These are phyloP conservation scores for Podospora comata DNA, from an alignment of 495 filamentous ascomycete species.

Conservation along the genomic window DNA sequence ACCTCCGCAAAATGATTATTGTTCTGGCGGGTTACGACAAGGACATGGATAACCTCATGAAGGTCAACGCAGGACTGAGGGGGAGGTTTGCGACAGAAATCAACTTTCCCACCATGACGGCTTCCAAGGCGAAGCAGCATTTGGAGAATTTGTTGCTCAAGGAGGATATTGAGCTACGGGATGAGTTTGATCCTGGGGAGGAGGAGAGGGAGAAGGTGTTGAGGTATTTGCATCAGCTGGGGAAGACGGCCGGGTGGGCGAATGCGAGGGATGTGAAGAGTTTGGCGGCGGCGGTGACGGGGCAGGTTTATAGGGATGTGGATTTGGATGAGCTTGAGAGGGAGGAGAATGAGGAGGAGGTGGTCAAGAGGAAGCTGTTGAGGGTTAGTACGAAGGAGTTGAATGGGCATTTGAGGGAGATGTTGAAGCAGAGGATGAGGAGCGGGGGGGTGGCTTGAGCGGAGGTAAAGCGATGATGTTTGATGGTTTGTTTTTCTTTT, in stretches of 20 bases:
- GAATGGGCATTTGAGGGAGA: slow-evolving; percentile 9
- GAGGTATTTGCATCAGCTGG: slow-evolving; percentile 3
- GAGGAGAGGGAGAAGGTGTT: slow-evolving; percentile 8
- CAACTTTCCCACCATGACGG: slow-evolving; percentile 33
- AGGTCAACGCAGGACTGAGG: slow-evolving; percentile 47
- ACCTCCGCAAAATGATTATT: slow-evolving; percentile 57
- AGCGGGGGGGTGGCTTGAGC: neutral
- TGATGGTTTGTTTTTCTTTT: neutral
- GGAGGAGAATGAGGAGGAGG: neutral
- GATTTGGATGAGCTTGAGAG: slow-evolving; percentile 8
- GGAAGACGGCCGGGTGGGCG: slow-evolving; percentile 8
- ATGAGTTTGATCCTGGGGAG: neutral
- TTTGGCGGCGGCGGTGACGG: slow-evolving; percentile 9
- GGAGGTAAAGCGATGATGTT: neutral
- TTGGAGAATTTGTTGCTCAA: slow-evolving; percentile 9
- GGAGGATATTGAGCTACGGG: slow-evolving; percentile 11
- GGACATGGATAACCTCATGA: slow-evolving; percentile 61
- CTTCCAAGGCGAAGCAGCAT: neutral
- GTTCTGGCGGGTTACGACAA: slow-evolving; percentile 65
- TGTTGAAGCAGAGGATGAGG: slow-evolving; percentile 8
- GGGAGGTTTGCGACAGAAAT: slow-evolving; percentile 54
- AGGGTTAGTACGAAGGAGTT: slow-evolving; percentile 4
- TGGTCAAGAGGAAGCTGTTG: neutral
- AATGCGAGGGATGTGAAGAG: slow-evolving; percentile 11
- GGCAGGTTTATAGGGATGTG: slow-evolving; percentile 8